Base-by-base conservation (phyloP, 2,329 filamentous ascomycete species). In the Botrytis fragariae region DNA sequence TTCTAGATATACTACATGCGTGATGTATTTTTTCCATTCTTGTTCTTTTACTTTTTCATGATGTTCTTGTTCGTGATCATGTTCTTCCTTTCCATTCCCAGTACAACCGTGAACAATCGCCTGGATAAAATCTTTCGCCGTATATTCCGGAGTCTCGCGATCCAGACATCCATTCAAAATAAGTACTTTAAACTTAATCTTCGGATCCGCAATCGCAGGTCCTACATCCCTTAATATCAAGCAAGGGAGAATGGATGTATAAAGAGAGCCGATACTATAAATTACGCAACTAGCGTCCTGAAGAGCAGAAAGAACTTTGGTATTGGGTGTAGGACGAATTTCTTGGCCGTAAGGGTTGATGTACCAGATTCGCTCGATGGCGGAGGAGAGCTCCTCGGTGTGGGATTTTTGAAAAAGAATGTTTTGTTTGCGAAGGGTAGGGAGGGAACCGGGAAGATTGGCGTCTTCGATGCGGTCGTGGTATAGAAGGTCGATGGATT, bases 311-410 rank as follows among this genome's bases (percentile, higher is more conserved):
- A 72, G 9, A 0, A 95, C 93, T 64, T 93, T 90, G 0, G 94
- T 91, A 79, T 97, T 98, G 3, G 94, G 92, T 0, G 91, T 88
- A 0, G 95, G 93, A 29, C 91, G 89, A 77, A 98, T 98, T 82
- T 98, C 95, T 81, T 98, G 94, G n/a, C 95, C 95, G 81, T 98
- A 98, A 0, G 95, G 95, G 80, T 98, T 98, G 84, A 98, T 98
- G 84, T 98, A 98, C 94, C 94, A 98, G 45, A 98, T 87, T 3
- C 95, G 85, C 72, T 91, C 86, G 77, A 98, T 97, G 42, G 93
- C 87, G 0, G 92, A 87, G 0, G 93, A 88, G 1, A 98, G 85
- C 72, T 95, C 93, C 74, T 93, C 89, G 75, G 94, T 91, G 57
- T 89, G 86, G 3, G 79, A 85, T 83, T 98, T 98, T 79, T 88